Conservation (phyloP, 23 red algal genomes). For the Gracilaria gracilis region DNA sequence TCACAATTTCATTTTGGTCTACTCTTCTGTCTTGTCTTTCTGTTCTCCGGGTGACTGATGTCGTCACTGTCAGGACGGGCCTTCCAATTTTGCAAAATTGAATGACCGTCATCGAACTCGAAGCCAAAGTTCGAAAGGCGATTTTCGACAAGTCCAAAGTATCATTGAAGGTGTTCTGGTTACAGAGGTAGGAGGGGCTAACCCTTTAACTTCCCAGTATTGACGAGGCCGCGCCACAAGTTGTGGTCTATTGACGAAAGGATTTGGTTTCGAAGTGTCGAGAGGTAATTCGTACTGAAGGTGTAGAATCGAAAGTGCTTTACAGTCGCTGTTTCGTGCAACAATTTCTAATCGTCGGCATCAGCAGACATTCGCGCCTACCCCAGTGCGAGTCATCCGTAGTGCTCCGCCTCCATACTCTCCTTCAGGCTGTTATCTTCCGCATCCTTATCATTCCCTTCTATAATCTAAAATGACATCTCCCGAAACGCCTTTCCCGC, state of each 20-base stretch:
- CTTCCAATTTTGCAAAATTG: slow-evolving; percentile 10
- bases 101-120: neutral
- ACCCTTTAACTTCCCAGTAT: too few relatives aligned
- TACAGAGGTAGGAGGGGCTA: too few relatives aligned
- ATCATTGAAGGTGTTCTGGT: neutral
- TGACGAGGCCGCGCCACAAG: too few relatives aligned
- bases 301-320: neutral
- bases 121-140: neutral
- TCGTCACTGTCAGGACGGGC: slow-evolving; percentile 7
- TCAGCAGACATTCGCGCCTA: neutral
- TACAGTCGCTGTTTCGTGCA: neutral
- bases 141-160: too few relatives aligned
- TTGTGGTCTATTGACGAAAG: neutral
- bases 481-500: slow-evolving; percentile 31
- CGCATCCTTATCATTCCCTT: neutral
- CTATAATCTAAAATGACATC: neutral
- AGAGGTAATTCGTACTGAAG: neutral
- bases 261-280: neutral
- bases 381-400: too few relatives aligned
- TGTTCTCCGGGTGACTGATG: too few relatives aligned
- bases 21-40: too few relatives aligned
- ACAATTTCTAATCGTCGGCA: neutral
- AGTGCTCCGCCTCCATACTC: too few relatives aligned
- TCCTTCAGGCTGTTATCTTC: neutral
- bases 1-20: too few relatives aligned